A percentile compares a stretch with the other conserved stretches of the same genome.
Conservation (phyloP, 192 early-diverging fungal species). For the Backusella morwellensis region DNA sequence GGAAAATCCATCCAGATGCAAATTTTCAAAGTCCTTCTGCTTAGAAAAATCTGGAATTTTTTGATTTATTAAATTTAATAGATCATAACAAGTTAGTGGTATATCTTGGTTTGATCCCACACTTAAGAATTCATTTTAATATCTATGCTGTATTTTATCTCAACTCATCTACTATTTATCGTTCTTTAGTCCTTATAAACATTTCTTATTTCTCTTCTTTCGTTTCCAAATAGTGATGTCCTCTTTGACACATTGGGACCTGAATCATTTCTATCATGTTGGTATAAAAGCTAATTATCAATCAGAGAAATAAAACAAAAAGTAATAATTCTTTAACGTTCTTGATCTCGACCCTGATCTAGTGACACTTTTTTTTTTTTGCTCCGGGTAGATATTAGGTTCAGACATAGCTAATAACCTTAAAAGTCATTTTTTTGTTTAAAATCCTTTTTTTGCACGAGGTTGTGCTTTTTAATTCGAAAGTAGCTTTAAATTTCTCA, state of each 20-base stretch:
- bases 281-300: neutral
- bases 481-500: neutral
- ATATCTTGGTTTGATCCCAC: neutral
- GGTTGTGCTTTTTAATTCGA: neutral
- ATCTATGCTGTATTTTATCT: neutral
- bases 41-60: neutral
- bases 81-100: neutral
- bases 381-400: neutral
- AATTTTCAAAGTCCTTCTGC: neutral
- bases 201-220: neutral
- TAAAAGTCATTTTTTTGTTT: neutral
- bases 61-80: neutral
- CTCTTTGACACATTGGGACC: neutral
- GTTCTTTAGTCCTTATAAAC: neutral
- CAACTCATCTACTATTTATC: neutral
- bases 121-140: neutral
- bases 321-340: neutral
- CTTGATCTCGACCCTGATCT: neutral
- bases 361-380: neutral
- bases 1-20: neutral
- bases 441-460: neutral
- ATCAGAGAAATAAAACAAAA: neutral
- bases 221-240: neutral
- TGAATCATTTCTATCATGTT: neutral
- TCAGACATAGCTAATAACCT: neutral